Evolutionary conservation across 2,329 filamentous ascomycete genomes (phyloP).

Genomic region (Botrytis byssoidea): DNA sequence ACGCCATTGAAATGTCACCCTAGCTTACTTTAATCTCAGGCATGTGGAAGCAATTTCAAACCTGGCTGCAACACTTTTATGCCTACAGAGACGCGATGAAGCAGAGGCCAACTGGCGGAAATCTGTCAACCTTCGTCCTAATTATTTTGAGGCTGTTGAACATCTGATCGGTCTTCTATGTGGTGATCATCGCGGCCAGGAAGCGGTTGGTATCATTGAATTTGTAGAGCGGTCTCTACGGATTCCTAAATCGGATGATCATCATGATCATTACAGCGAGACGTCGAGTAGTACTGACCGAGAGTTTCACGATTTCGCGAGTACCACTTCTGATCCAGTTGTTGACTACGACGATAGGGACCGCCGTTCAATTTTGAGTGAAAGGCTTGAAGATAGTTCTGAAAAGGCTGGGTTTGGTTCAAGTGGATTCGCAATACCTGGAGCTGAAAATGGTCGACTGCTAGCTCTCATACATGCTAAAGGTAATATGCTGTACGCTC

Average conservation of each 20-base stretch:
- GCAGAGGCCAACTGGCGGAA: constrained; percentile 82
- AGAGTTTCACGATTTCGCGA: constrained; percentile 33
- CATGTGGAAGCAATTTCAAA: constrained; percentile 95
- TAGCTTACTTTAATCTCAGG: constrained; percentile 26
- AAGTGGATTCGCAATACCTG: constrained; percentile 82
- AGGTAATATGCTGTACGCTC: constrained; percentile 94
- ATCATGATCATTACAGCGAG: constrained; percentile 57
- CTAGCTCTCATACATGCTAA: constrained; percentile 94
- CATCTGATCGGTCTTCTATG: constrained; percentile 88
- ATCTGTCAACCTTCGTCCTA: constrained; percentile 79
- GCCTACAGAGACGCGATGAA: constrained; percentile 76
- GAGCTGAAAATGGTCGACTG: constrained; percentile 86
- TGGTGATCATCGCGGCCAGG: constrained; percentile 72
- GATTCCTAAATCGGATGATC: constrained; percentile 47
- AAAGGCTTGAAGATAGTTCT: constrained; percentile 25
- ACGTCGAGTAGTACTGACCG: constrained; percentile 52
- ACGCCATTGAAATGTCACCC: not conserved
- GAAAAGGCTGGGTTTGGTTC: constrained; percentile 58
- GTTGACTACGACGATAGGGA: constrained; percentile 37
- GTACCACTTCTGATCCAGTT: constrained; percentile 33
- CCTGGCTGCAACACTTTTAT: constrained; percentile 83
- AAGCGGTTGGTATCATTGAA: constrained; percentile 85
- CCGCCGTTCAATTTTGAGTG: constrained; percentile 25
- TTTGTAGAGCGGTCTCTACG: constrained; percentile 75
- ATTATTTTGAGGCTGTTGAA: constrained; percentile 92